Percentiles rank a stretch among this genome's conserved stretches.
phyloP scores from a whole-genome alignment of 805 yeast species.

The Lachancea sp. region DNA sequence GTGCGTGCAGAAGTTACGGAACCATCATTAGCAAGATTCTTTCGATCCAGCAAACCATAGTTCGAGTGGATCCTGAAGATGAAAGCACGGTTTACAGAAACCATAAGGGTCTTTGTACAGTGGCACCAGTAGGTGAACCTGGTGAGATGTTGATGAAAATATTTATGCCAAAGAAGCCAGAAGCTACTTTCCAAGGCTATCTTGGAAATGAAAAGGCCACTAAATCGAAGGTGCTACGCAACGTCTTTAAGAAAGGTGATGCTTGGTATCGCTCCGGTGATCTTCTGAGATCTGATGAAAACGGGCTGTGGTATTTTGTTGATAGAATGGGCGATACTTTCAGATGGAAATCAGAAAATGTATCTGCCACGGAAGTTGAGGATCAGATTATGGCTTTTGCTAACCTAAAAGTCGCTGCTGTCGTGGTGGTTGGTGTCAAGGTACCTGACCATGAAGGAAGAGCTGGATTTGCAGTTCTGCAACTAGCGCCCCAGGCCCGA shows the following conservation, averaged over 20 bases:
- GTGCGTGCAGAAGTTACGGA: conserved; percentile 84
- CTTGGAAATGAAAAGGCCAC: conserved; percentile 75
- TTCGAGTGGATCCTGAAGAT: conserved; percentile 75
- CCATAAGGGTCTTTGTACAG: conserved; percentile 55
- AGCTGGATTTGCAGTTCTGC: conserved; percentile 82
- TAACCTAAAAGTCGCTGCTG: conserved; percentile 42
- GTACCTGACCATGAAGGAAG: conserved; percentile 90
- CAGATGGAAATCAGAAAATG: conserved; percentile 95
- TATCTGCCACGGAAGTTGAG: conserved; percentile 89
- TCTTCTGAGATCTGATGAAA: conserved; percentile 58
- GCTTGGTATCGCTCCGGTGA: conserved; percentile 91
- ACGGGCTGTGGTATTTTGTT: conserved; percentile 71
- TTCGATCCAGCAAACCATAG: conserved; percentile 51
- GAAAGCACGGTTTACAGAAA: conserved; percentile 66
- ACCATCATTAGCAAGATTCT: conserved; percentile 45
- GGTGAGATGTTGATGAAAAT: conserved; percentile 85
- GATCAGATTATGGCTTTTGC: conserved; percentile 47
- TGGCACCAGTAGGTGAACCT: conserved; percentile 55
- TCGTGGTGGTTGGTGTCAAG: conserved; percentile 81
- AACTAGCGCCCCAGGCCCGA: conserved; percentile 36
- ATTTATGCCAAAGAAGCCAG: conserved; percentile 54
- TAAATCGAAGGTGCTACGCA: conserved; percentile 60
- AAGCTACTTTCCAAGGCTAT: conserved; percentile 82
- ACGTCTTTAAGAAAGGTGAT: conserved; percentile 80
- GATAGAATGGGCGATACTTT: conserved; percentile 94